phyloP scores from a whole-genome alignment of 345 rosid genomes.

The Noccaea bulbosa region DNA sequence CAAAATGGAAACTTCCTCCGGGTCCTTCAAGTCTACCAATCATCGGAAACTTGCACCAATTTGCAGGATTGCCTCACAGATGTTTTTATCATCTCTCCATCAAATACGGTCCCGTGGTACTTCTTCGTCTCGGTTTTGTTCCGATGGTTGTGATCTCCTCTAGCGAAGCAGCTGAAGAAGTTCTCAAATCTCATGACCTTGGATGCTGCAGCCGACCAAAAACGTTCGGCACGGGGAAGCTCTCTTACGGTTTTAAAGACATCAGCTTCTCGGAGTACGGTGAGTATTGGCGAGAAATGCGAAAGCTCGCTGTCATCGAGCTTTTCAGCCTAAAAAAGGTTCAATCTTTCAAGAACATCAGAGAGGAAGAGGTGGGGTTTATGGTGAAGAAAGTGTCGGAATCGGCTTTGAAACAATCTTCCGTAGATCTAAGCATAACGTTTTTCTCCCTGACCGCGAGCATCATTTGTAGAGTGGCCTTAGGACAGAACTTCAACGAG shows the following conservation, averaged over 20 bases:
- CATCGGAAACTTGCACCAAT: constrained; percentile 27
- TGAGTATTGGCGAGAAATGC: constrained; percentile 49
- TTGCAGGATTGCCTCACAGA: constrained; percentile 18
- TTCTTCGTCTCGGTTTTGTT: constrained; percentile 19
- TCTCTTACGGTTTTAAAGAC: constrained; percentile 50
- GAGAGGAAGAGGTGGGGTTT: constrained; percentile 48
- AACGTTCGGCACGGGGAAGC: constrained; percentile 28
- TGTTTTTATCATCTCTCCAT: constrained; percentile 19
- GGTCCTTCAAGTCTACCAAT: constrained; percentile 24
- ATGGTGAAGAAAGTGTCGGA: constrained; percentile 43
- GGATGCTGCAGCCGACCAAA: constrained; percentile 22
- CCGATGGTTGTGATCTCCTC: constrained; percentile 22
- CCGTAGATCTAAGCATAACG: constrained; percentile 36
- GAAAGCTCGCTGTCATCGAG: constrained; percentile 44
- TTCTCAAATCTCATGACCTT: not conserved
- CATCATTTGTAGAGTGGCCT: constrained; percentile 45
- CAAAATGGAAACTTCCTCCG: constrained; percentile 8
- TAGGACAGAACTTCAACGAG: constrained; percentile 45
- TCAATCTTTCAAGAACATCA: constrained; percentile 37
- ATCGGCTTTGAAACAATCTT: constrained; percentile 1
- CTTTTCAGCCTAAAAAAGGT: constrained; percentile 47
- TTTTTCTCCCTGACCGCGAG: constrained; percentile 33
- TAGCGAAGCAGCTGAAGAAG: constrained; percentile 27
- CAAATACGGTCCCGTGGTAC: constrained; percentile 24
- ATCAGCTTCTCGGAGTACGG: constrained; percentile 47